Evolutionary conservation across 2,329 filamentous ascomycete genomes (phyloP), one percentile per base, ranked within the genome.

Genomic region (Alternaria postmessia): DNA sequence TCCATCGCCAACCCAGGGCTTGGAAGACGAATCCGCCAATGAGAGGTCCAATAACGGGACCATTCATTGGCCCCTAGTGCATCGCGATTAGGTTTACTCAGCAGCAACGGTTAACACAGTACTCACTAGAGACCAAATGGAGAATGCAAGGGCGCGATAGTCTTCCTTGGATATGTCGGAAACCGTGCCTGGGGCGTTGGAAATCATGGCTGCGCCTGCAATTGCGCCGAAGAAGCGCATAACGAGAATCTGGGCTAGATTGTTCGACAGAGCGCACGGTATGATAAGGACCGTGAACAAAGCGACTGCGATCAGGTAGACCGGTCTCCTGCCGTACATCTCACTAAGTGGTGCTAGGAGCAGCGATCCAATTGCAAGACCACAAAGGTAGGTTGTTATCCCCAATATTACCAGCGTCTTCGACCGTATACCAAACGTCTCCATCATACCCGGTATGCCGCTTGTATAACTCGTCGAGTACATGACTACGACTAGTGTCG

Each of bases 1-100:
- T 90, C 92, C 93, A 97, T 30, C 93, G 82, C 94, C 94, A 97
- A 11, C 92, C 93, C 3, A 95, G 81, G 64, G 90, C 88, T 76
- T 93, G 84, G 66, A 82, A 92, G 1, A 91, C 87, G 67, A 96
- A 96, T 0, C 93, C 93, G 22, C 93, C 93, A 34, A 97, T 89
- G 1, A 94, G 80, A 0, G 91, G 90, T 0, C 90, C 72, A 1
- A 76, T 46, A 79, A 91, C 16, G 0, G 73, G 74, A 0, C 42
- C 39, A 72, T 96, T 96, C 65, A 96, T 86, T 0, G 94, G 93
- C 0, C 92, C 93, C 24, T 26, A 26, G 24, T 24, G 5, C 0
- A 26, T 26, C 6, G 24, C 0, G 24, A 26, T 26, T 26, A 26
- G 24, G 0, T 2, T 26, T 7, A 26, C 24, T 26, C 24, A 7